phyloP scores from a whole-genome alignment of 2,329 filamentous ascomycete species.

The Dothistroma pini region DNA sequence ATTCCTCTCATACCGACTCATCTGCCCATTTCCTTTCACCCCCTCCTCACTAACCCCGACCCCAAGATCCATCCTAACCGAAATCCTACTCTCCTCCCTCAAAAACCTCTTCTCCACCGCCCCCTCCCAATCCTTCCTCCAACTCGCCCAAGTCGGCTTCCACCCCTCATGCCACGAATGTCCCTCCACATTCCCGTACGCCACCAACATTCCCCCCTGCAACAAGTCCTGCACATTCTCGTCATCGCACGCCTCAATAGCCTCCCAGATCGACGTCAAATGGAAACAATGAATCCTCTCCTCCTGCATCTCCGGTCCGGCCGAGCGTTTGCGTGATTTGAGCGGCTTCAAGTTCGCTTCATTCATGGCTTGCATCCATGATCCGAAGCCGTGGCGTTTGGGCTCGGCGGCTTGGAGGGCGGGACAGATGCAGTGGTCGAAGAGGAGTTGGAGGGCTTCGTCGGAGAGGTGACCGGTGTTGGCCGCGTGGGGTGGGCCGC shows the following conservation, averaged over 20 bases:
- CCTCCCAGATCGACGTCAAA: conserved; percentile 17
- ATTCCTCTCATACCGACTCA: conserved; percentile 8
- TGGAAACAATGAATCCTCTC: conserved; percentile 22
- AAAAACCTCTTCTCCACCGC: conserved; percentile 7
- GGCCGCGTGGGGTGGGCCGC: conserved; percentile 8
- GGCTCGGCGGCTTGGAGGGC: conserved; percentile 20
- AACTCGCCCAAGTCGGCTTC: conserved; percentile 10
- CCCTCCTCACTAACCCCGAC: conserved; percentile 4
- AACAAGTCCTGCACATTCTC: conserved; percentile 8
- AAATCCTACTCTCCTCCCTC: conserved; percentile 6
- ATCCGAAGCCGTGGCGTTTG: conserved; percentile 13
- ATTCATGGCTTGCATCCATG: conserved; percentile 24
- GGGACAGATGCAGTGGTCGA: conserved; percentile 17
- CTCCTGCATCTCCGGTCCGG: conserved; percentile 12
- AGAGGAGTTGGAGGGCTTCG: conserved; percentile 16
- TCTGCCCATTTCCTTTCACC: background rate
- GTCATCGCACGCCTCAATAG: conserved; percentile 13
- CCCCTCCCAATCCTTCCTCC: conserved; percentile 11
- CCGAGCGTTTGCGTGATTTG: conserved; percentile 16
- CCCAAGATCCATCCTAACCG: conserved; percentile 11
- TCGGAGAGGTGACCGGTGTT: conserved; percentile 13
- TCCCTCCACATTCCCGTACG: conserved; percentile 9
- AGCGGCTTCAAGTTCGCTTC: conserved; percentile 22
- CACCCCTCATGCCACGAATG: conserved; percentile 10
- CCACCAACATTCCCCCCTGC: conserved; percentile 9